Base-by-base conservation (phyloP, 2,329 filamentous ascomycete species). In the Claviceps purpurea region DNA sequence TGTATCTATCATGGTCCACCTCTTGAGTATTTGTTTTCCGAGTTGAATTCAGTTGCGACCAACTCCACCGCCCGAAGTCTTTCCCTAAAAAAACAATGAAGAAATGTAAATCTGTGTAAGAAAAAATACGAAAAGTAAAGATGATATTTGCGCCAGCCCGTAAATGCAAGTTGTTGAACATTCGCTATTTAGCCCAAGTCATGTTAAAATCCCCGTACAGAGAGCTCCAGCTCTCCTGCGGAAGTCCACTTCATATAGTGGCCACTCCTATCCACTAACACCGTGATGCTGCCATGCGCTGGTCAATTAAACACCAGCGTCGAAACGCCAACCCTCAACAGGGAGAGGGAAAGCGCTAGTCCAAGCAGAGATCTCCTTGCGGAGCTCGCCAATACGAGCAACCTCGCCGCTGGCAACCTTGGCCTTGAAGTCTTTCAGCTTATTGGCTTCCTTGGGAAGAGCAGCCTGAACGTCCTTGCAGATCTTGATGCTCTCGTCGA, bases 391-490 rank as follows among this genome's bases (percentile, higher is more conserved):
- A 73, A 98, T 91, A 76, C 90, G 87, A 56, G 80, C 71, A 48
- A 95, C 77, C 65, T 85, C 79, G 58, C 89, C 90, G 60, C 77
- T 74, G 54, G 86, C 81, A 56, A 95, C 88, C 80, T 89, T 91
- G 68, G 82, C 83, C 79, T 91, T 94, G 85, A 98, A 97, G 78
- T 98, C 93, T 84, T 97, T 97, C 70, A 95, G 87, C 83, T 94
- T 96, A 83, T 97, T 98, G 65, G 88, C 89, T 72, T 93, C 87
- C 82, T 96, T 96, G 69, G 93, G 91, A 24, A 97, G 81, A 58
- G 78, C 74, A 54, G 68, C 76, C 77, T 97, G 93, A 62, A 95
- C 77, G 65, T 90, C 83, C 79, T 89, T 89, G 79, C 85, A 87
- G 65, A 97, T 79, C 75, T 87, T 87, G 78, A 97, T 87, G 69